phyloP scores from a whole-genome alignment of 1,139 yeast species.

The Geotrichum histeridarum region DNA sequence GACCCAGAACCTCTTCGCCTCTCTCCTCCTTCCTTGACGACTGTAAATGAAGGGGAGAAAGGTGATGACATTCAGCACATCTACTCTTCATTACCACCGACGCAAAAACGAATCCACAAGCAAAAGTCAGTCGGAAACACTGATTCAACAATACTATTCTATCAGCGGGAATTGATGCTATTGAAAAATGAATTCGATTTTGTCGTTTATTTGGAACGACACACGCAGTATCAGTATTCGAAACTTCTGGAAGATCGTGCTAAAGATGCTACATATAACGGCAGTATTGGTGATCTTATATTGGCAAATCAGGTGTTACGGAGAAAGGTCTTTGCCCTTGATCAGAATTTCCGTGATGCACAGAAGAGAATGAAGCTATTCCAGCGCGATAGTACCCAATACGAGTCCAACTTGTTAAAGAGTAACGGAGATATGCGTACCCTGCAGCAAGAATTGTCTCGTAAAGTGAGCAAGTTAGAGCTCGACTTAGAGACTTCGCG shows the following conservation, averaged over 20 bases:
- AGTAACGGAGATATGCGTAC: constrained; percentile 29
- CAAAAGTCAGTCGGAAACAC: constrained; percentile 19
- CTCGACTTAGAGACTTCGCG: constrained; percentile 25
- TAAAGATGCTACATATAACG: constrained; percentile 29
- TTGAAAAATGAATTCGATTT: constrained; percentile 61
- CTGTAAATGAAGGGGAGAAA: not conserved
- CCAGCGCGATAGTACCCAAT: constrained; percentile 10
- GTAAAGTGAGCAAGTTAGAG: constrained; percentile 21
- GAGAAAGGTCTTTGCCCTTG: constrained; percentile 3
- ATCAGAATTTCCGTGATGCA: constrained; percentile 14
- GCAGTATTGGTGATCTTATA: constrained; percentile 13
- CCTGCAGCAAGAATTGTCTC: constrained; percentile 22
- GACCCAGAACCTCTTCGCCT: constrained; percentile 15
- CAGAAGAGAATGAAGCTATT: constrained; percentile 8
- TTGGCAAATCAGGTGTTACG: constrained; percentile 6
- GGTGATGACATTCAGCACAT: not conserved
- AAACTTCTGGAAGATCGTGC: constrained; percentile 40
- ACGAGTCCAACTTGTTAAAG: constrained; percentile 10
- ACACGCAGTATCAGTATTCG: constrained; percentile 47
- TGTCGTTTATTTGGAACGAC: constrained; percentile 50
- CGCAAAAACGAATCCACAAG: not conserved
- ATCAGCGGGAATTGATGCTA: constrained; percentile 55
- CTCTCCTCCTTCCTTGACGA: constrained; percentile 2
- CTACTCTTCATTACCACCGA: not conserved
- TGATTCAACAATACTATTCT: constrained; percentile 36